Conservation (phyloP, 192 early-diverging fungal species). For the Umbelopsis isabellina region DNA sequence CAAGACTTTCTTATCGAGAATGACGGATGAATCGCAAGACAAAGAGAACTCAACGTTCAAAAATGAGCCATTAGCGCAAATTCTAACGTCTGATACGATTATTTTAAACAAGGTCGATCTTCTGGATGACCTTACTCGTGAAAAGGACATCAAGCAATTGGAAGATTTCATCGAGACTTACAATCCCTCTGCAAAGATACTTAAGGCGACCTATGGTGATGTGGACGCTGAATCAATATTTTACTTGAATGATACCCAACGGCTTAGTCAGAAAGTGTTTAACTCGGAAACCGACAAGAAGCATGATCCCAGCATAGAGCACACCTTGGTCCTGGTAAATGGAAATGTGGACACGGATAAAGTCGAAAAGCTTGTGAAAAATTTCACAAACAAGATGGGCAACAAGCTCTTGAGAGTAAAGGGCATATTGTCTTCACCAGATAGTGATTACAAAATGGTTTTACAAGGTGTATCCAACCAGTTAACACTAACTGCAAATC, state of each 20-base stretch:
- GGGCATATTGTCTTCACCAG: constrained; percentile 9
- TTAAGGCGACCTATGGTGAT: constrained; percentile 5
- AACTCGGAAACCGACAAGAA: constrained; percentile 14
- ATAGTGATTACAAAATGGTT: constrained; percentile 12
- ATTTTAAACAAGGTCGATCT: constrained; percentile 24
- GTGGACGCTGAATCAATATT: background rate
- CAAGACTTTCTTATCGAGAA: background rate
- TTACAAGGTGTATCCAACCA: constrained; percentile 18
- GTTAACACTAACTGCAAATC: background rate
- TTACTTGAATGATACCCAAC: background rate
- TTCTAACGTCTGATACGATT: constrained; percentile 19
- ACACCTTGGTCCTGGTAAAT: constrained; percentile 3
- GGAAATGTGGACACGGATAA: constrained; percentile 19
- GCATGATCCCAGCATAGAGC: constrained; percentile 24
- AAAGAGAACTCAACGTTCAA: background rate
- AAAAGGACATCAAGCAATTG: background rate
- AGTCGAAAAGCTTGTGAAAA: background rate
- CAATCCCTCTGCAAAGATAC: constrained; percentile 11
- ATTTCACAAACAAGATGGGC: background rate
- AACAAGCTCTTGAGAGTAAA: constrained; percentile 12
- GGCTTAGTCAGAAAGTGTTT: background rate
- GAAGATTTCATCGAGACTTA: constrained; percentile 10
- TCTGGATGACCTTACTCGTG: background rate
- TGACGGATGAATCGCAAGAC: background rate
- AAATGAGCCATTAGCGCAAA: constrained; percentile 23